Evolutionary conservation across 805 yeast genomes (phyloP), one percentile per base, ranked within the genome.

Genomic region (Wickerhamomyces bisporus): DNA sequence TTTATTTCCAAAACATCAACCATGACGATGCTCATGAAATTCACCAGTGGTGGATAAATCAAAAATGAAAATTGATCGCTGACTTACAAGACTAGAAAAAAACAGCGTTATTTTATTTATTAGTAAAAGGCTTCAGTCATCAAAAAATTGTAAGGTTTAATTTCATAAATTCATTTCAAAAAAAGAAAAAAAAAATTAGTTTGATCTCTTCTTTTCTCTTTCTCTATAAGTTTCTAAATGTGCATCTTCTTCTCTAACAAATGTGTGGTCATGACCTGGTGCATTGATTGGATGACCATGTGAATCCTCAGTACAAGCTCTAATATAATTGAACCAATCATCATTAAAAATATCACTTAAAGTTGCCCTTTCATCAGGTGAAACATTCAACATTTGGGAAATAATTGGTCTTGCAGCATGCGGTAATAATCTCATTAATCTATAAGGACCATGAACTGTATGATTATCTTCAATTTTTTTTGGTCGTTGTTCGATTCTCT

Each of bases 341-440:
- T 85, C 93, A 18, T 64, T 61, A 42, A 79, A 64, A 9, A 85
- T 73, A 24, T 82, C 88, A 23, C 72, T 73, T 53, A 85, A 61
- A 1, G 84, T 73, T 2, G 88, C 86, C 52, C 94, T 71, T 41
- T 70, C 64, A 1, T 41, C 40, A 10, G 83, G 79, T 46, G 83
- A 86, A 13, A 81, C 66, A 36, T 69, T 69, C 20, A 85, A 61
- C 79, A 85, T 82, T 41, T 63, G 69, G 18, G 83, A 79, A 23
- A 85, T 67, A 10, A 85, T 66, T 11, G 91, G 93, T 59, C 95
- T 72, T 13, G 93, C 67, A 7, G 91, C 88, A 58, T 85, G 95
- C 5, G 95, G 95, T 26, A 85, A 62, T 35, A 85, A 64, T 61
- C 95, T 74, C 81, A 85, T 76, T 47, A 85, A 64, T 55, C 95